These are phyloP conservation scores for Dimargaris xerosporica DNA, from an alignment of 192 early-diverging fungal genomes.

Conservation along the genomic window DNA sequence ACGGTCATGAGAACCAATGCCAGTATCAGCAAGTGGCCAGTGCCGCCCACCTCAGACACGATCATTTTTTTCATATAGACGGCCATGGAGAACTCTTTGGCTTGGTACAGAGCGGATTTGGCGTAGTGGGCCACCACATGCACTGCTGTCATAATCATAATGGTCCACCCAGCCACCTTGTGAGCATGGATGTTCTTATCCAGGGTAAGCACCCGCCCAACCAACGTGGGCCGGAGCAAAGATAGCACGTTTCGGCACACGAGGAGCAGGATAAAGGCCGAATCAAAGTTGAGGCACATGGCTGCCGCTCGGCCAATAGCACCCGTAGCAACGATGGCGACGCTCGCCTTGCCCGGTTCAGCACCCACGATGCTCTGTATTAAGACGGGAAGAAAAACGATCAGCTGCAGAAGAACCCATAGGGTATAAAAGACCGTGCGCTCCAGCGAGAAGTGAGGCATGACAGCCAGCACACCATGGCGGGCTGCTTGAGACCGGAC, in stretches of 20 bases:
- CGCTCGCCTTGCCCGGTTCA: background rate
- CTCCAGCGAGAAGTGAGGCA: background rate
- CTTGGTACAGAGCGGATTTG: conserved; percentile 31
- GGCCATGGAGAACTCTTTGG: conserved; percentile 14
- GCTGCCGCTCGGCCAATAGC: background rate
- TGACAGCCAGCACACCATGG: background rate
- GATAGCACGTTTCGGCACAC: conserved; percentile 62
- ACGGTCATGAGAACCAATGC: conserved; percentile 38
- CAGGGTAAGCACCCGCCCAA: conserved; percentile 42
- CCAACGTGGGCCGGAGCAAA: conserved; percentile 35
- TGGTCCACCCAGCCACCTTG: conserved; percentile 51
- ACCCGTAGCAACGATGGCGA: too few relatives aligned
- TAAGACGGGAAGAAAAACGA: background rate
- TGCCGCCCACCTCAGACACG: conserved; percentile 35
- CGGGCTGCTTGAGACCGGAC: background rate
- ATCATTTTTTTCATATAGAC: conserved; percentile 18
- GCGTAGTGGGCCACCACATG: conserved; percentile 44
- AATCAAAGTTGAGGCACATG: conserved; percentile 21
- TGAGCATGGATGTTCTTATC: conserved; percentile 64
- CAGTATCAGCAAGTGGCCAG: conserved; percentile 54
- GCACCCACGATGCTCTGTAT: background rate
- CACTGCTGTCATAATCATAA: conserved; percentile 42
- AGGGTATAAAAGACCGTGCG: conserved; percentile 4
- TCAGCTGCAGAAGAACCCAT: background rate
- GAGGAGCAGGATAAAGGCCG: conserved; percentile 61